Conservation (phyloP, 148 eudicot genomes). For the Euryodendron excelsum region DNA sequence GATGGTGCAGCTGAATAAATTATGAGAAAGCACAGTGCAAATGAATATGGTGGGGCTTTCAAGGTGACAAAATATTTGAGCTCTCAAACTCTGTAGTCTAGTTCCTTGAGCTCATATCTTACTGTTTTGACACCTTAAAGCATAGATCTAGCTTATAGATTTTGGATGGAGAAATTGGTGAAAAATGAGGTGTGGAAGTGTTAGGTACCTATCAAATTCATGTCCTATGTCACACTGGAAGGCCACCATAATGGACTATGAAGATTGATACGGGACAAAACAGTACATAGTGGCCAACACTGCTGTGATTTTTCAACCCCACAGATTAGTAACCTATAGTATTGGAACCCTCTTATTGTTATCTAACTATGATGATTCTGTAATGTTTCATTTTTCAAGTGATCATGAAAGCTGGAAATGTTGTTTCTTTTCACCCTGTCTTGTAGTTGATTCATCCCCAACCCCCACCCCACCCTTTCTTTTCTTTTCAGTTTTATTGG, state of each 20-base stretch:
- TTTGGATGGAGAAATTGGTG: conserved; percentile 1
- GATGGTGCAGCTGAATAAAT: background rate
- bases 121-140: conserved; percentile 1
- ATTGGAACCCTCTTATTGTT: background rate
- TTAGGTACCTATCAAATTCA: background rate
- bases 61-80: background rate
- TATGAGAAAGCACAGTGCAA: background rate
- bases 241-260: background rate
- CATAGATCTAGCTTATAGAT: background rate
- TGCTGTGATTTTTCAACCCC: background rate
- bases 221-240: background rate
- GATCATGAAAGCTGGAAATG: background rate
- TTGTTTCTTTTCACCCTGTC: background rate
- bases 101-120: background rate
- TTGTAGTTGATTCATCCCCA: background rate
- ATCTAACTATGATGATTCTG: background rate
- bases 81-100: background rate
- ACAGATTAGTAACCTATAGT: background rate
- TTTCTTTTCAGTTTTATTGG: background rate
- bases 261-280: background rate
- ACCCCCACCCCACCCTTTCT: no score
- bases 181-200: background rate
- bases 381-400: background rate
- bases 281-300: background rate
- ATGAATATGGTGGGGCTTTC: background rate